These are phyloP conservation scores for Populus ilicifolia DNA, from an alignment of 345 rosid genomes.

Conservation along the genomic window DNA sequence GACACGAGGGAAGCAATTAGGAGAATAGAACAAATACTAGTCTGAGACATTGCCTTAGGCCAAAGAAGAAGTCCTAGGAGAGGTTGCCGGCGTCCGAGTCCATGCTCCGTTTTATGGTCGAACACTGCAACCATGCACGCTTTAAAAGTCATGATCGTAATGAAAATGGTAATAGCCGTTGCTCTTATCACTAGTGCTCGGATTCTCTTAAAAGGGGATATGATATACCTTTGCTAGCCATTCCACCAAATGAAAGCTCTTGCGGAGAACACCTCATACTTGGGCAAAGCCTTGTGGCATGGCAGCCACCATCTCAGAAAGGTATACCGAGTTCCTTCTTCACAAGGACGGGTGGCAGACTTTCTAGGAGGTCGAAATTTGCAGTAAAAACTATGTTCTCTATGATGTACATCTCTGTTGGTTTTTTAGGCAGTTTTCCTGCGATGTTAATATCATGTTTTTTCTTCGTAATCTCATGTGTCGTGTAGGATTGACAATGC, in stretches of 20 bases:
- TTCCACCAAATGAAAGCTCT: background rate
- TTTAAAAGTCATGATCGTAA: background rate
- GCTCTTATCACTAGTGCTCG: too few species aligned
- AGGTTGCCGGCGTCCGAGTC: background rate
- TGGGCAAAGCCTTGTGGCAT: background rate
- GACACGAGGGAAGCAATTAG: constrained; percentile 24
- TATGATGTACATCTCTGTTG: too few species aligned
- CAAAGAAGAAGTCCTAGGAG: constrained; percentile 6
- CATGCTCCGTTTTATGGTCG: background rate
- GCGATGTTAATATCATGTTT: background rate
- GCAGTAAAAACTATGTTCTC: too few species aligned
- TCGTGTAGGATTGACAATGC: too few species aligned
- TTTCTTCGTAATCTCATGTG: too few species aligned
- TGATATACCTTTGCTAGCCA: background rate
- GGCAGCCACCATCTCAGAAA: background rate
- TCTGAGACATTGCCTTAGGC: constrained; percentile 13
- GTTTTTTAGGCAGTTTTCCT: background rate
- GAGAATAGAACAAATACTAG: constrained; percentile 15
- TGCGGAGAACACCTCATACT: background rate
- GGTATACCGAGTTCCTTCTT: background rate
- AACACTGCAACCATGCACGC: background rate
- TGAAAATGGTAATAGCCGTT: background rate
- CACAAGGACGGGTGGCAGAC: background rate
- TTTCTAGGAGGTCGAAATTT: background rate
- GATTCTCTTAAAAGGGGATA: too few species aligned